Evolutionary conservation across 225 moss, liverwort and hornwort species (phyloP).

Genomic region (Pleurozium schreberi): DNA sequence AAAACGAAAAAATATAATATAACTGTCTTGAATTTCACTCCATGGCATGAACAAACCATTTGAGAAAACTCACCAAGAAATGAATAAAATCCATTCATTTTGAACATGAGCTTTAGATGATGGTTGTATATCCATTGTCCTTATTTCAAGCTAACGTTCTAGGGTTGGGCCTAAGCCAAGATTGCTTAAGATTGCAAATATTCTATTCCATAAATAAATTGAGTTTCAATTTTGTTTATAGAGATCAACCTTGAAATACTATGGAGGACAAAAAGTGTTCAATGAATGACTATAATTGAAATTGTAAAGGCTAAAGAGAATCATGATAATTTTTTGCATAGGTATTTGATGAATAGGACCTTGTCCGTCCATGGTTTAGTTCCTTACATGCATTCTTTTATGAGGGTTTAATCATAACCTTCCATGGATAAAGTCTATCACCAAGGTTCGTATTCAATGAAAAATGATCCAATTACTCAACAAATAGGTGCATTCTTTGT

Average conservation of each 20-base stretch:
- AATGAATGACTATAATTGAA: background rate
- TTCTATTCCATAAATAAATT: no score
- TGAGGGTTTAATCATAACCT: fast-evolving
- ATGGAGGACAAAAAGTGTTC: background rate
- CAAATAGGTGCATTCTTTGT: background rate
- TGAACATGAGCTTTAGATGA: background rate
- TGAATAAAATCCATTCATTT: no score
- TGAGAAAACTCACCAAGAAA: background rate
- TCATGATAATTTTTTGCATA: fast-evolving
- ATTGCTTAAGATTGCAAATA: background rate
- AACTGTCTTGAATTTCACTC: background rate
- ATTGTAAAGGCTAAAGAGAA: background rate
- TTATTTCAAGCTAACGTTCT: fast-evolving
- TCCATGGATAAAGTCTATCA: background rate
- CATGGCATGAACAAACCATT: background rate
- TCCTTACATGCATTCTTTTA: background rate
- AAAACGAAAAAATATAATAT: background rate
- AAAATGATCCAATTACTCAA: background rate
- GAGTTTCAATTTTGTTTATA: background rate
- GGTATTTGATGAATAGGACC: no score
- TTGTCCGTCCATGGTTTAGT: background rate
- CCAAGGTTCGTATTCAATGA: background rate
- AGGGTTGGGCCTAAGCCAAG: fast-evolving
- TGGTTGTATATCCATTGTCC: background rate
- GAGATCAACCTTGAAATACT: background rate